These are phyloP conservation scores for Colletotrichum coccodes DNA, from an alignment of 2,329 filamentous ascomycete species.

Conservation along the genomic window DNA sequence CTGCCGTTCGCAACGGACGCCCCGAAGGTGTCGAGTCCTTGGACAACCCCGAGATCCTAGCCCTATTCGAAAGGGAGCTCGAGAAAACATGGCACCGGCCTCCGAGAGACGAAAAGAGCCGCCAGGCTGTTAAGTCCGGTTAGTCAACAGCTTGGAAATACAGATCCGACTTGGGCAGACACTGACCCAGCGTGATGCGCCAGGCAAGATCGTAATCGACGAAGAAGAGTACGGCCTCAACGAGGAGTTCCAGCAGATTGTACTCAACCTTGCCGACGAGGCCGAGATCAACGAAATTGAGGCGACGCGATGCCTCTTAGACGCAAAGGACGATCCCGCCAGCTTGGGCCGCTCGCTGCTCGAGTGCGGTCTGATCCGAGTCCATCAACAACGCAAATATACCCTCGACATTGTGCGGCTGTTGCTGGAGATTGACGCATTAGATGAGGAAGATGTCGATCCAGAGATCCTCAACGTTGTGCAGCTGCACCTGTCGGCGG, in stretches of 20 bases:
- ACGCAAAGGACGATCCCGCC: slow-evolving; percentile 75
- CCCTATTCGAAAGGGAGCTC: slow-evolving; percentile 77
- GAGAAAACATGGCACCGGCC: slow-evolving; percentile 80
- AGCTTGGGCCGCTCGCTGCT: slow-evolving; percentile 78
- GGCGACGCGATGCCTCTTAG: slow-evolving; percentile 80
- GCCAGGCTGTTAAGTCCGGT: slow-evolving; percentile 77
- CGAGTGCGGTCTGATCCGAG: slow-evolving; percentile 84
- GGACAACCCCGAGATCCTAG: slow-evolving; percentile 75
- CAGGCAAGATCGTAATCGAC: slow-evolving; percentile 80
- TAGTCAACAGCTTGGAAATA: slow-evolving; percentile 38
- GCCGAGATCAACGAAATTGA: slow-evolving; percentile 91
- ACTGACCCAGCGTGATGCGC: slow-evolving; percentile 35
- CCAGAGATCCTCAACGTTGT: slow-evolving; percentile 59
- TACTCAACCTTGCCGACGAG: slow-evolving; percentile 85
- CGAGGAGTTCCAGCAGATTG: slow-evolving; percentile 85
- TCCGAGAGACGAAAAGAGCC: slow-evolving; percentile 78
- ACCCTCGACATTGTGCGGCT: slow-evolving; percentile 86
- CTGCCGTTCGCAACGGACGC: slow-evolving; percentile 77
- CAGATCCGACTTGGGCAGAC: not conserved
- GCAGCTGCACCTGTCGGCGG: slow-evolving; percentile 64
- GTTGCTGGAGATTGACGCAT: slow-evolving; percentile 75
- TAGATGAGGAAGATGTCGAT: slow-evolving; percentile 66
- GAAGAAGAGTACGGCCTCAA: slow-evolving; percentile 84
- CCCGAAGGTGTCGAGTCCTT: slow-evolving; percentile 71
- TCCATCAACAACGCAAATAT: slow-evolving; percentile 86